Base-by-base conservation (phyloP, 2,329 filamentous ascomycete species). In the Elsinoe australis region DNA sequence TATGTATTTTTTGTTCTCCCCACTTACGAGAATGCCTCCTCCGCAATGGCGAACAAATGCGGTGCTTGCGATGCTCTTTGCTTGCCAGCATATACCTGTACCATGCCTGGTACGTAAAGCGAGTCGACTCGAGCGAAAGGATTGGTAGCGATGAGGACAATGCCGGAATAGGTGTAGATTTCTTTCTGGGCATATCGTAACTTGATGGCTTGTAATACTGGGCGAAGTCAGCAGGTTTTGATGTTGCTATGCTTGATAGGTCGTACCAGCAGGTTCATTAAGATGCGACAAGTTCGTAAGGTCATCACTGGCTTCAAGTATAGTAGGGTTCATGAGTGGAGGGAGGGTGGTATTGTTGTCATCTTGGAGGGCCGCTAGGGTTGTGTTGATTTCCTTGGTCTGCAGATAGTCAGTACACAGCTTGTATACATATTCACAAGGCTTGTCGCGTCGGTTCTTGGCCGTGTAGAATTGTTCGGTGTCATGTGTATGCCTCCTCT, bases 131-230 rank as follows among this genome's bases (percentile, higher is more conserved):
- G 80, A 47, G 94, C 92, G 62, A 98, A 98, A 17, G 92, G 92
- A 70, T 98, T 98, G 54, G 92, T 94, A 54, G 92, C 92, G 71
- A 98, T 98, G 58, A 98, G 76, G 56, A 98, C 92, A 63, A 98
- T 96, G 64, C 92, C 92, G 65, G 87, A 95, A 73, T 98, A 98
- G 62, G 92, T 98, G 75, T 98, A 98, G 61, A 98, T 98, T 68
- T 98, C 92, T 71, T 96, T 96, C 68, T 98, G 92, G 54, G 86
- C 78, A 71, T 98, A 98, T 66, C 92, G 87, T 64, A 98, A 78
- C 65, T 89, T 88, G 68, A 98, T 98, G 49, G 92, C 92, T 75
- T 98, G 92, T 55, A 98, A 73, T 53, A 98, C 94, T 94, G 66
- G 50, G 47, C 35, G 41, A 35, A 28, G 58, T 63, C 55, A 64